Evolutionary conservation across 352 stramenopile genomes (phyloP).

Genomic region (Pythium utonaiense): DNA sequence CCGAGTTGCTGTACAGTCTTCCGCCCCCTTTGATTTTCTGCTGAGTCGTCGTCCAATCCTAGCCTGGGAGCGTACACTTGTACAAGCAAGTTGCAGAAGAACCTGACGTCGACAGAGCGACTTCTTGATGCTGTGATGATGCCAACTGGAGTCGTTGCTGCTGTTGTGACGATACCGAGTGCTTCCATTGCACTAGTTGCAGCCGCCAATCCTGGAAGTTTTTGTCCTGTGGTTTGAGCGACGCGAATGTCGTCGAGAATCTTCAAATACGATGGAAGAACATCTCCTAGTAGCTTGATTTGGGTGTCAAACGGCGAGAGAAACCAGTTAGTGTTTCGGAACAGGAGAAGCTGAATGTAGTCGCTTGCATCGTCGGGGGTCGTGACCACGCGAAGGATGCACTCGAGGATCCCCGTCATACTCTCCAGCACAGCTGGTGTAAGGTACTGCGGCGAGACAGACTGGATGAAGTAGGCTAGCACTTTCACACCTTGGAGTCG

Average conservation of each 20-base stretch:
- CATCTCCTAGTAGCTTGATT: slow-evolving; percentile 52
- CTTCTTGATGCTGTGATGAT: background rate
- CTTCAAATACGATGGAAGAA: slow-evolving; percentile 57
- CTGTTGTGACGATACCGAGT: slow-evolving; percentile 11
- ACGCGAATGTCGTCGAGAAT: slow-evolving; percentile 39
- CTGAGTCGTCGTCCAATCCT: slow-evolving; percentile 23
- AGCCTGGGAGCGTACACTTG: slow-evolving; percentile 49
- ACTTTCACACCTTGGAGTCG: slow-evolving; percentile 68
- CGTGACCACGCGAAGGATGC: slow-evolving; percentile 39
- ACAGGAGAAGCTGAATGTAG: slow-evolving; percentile 64
- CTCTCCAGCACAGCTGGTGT: slow-evolving; percentile 54
- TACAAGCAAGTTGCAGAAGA: slow-evolving; percentile 77
- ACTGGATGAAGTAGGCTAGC: slow-evolving; percentile 69
- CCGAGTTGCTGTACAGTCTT: slow-evolving; percentile 32
- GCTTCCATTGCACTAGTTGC: slow-evolving; percentile 22
- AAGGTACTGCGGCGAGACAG: slow-evolving; percentile 70
- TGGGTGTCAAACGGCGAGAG: slow-evolving; percentile 73
- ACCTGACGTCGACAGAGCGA: slow-evolving; percentile 49
- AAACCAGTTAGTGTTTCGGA: slow-evolving; percentile 81
- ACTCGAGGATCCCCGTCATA: slow-evolving; percentile 60
- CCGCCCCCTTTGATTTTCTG: slow-evolving; percentile 25
- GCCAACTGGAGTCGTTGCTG: background rate
- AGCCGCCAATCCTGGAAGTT: slow-evolving; percentile 10
- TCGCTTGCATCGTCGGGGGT: slow-evolving; percentile 30
- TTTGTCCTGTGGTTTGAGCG: slow-evolving; percentile 5